Evolutionary conservation across 441 rosid species (phyloP), one percentile per base, ranked within the genome.

Genomic region (Gossypium schwendimanii): DNA sequence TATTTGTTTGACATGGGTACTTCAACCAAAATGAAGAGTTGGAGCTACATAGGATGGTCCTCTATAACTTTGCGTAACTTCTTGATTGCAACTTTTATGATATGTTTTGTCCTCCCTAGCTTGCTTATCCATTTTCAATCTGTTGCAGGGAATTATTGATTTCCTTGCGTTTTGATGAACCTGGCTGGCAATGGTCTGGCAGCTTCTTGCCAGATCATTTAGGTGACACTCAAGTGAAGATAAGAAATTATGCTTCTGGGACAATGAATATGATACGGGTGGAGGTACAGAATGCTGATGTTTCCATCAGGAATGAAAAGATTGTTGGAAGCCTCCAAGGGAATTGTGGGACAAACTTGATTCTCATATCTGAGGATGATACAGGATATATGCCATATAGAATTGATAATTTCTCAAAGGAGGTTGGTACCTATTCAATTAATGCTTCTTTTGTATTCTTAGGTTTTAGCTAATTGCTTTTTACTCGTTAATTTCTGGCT

Each of bases 101-200:
- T 52, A 44, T 41, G 24, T 74, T 64, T 49, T n/a, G 14, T 45
- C 26, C 2, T 17, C 59, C 20, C 28, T 45, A 26, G 44, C 14
- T 53, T 70, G 20, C 63, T 68, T 69, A 58, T 74, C 31, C 36
- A 33, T 76, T 53, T 72, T 36, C 76, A 62, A 78, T 75, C 61
- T 81, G 47, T 76, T 81, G 75, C 85, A 95, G 99, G 92, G 97
- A 93, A 64, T 79, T 95, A 62, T 77, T 93, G 75, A 91, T 93
- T 77, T 95, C 97, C 52, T 70, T 93, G 77, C 86, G 94, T 76
- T 88, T 88, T 75, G 83, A 91, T 74, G 99, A 92, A 83, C 95
- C 97, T 75, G 98, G 99, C 76, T 95, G 98, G 93, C 91, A 91
- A 73, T 95, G 99, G 99, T 92, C 98, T 4, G 95, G 99, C 76